Percentiles rank a stretch among this genome's conserved stretches.
phyloP scores from a whole-genome alignment of 345 rosid genomes.

The Aethionema arabicum region DNA sequence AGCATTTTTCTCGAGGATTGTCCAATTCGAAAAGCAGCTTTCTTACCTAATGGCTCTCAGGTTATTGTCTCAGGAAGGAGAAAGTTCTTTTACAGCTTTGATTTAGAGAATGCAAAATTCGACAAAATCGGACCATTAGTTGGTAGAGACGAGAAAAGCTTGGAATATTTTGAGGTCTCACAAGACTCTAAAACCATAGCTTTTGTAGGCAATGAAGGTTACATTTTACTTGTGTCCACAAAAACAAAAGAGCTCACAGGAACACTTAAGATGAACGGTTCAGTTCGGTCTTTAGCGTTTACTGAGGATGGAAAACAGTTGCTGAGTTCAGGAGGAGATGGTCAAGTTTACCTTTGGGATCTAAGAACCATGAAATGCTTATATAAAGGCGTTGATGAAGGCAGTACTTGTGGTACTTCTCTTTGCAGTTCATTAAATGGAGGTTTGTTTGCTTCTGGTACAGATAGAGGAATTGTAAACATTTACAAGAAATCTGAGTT shows the following conservation, averaged over 20 bases:
- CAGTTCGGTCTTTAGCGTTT: slow-evolving; percentile 73
- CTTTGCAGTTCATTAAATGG: slow-evolving; percentile 63
- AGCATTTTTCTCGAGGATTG: slow-evolving; percentile 85
- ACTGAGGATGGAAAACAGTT: slow-evolving; percentile 64
- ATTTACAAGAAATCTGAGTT: slow-evolving; percentile 76
- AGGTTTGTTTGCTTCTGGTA: slow-evolving; percentile 76
- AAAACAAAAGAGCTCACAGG: slow-evolving; percentile 83
- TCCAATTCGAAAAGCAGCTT: slow-evolving; percentile 76
- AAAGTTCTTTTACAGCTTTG: slow-evolving; percentile 87
- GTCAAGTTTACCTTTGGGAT: slow-evolving; percentile 91
- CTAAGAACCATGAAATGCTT: slow-evolving; percentile 77
- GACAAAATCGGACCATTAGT: slow-evolving; percentile 86
- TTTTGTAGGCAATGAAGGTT: slow-evolving; percentile 85
- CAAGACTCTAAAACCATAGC: slow-evolving; percentile 80
- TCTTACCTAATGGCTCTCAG: slow-evolving; percentile 86
- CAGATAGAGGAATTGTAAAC: slow-evolving; percentile 85
- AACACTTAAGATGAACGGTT: slow-evolving; percentile 90
- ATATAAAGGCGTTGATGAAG: slow-evolving; percentile 83
- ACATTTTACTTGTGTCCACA: slow-evolving; percentile 73
- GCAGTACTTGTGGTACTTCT: slow-evolving; percentile 72
- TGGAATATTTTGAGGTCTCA: slow-evolving; percentile 84
- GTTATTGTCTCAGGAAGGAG: slow-evolving; percentile 90
- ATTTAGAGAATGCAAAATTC: slow-evolving; percentile 71
- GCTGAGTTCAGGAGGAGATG: slow-evolving; percentile 87
- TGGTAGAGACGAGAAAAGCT: slow-evolving; percentile 96